Base-by-base conservation (phyloP, 257 asterid genomes). In the Solanum habrochaites region DNA sequence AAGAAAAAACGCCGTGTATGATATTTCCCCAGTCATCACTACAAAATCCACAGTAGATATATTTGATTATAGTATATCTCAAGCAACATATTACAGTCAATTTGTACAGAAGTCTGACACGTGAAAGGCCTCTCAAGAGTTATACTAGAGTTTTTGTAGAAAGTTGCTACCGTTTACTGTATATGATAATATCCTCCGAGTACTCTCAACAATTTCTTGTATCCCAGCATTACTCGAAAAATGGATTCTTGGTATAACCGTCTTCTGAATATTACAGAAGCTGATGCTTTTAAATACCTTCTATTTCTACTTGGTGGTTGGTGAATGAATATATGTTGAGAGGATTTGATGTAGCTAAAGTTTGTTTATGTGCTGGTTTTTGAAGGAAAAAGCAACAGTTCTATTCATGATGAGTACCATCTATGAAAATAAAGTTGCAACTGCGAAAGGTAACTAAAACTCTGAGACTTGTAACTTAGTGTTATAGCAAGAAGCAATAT, bases 1-100 rank as follows among this genome's bases (percentile, higher is more conserved):
- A 97, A 92, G 92, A 95, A 95, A 90, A 97, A 74, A 88, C 93
- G 93, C 39, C 89, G 93, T 75, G 85, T 85, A 39, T 93, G 88
- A 90, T 56, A 13, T 86, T 60, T 18, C 29, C 85, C 70, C 18
- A 11, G 11, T 81, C 85, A 81, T 80, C 42, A 49, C 43, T 80
- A 80, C 66, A 47, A 47, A 27, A 32, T 80, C 67, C 20, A 81
- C 12, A 11, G 69, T 81, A 31, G 85, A 32, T 81, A 3, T 81
- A 20, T 81, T 18, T 81, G 85, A 21, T 81, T 81, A 31, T 49
- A 81, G 45, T 31, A 49, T 49, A 49, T 31, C 85, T 80, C 85
- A 81, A 81, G 69, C 85, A 49, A 81, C 85, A 49, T 31, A 81
- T 81, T n/a, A n/a, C 37, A 49, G 70, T 45, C 85, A 31, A 31